Evolutionary conservation across 1,139 yeast genomes (phyloP), one percentile per base, ranked within the genome.

Genomic region (Yamadazyma diospyri): DNA sequence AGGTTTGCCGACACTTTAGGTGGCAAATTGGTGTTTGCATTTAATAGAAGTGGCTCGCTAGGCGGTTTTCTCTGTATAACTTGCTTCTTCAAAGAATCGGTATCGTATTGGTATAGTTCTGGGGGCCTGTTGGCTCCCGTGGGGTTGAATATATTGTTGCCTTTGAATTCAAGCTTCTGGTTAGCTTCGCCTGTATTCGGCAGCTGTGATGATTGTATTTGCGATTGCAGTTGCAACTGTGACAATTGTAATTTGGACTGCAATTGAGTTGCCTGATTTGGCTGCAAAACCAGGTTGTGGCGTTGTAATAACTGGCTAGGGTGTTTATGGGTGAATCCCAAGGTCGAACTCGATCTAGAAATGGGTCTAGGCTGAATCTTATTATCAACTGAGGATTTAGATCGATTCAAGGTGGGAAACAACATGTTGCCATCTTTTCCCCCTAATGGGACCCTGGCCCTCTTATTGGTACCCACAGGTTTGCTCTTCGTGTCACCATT

Each of bases 371-470:
- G 40, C 5, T 37, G 34, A 12, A 37, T 46, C 34, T 43, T 42
- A 13, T 39, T 37, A 15, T 44, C 47, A 19, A 61, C 38, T 13
- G 56, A 47, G 9, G 69, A 52, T 32, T 61, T 58, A 3, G 72
- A 64, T 37, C 70, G 50, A 32, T 51, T 58, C 38, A 66, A 51
- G 3, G 50, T 32, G 2, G 64, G 60, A n/a, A 51, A 33, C 21
- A 42, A 41, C 18, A 45, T 45, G 45, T 72, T 72, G 34, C 57
- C 64, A 45, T 68, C 71, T 43, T 72, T 72, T 2, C 76, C 76
- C 3, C 76, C 75, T 37, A 72, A 58, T 0, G 78, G 78, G 1
- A 71, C 57, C 42, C 78, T 51, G 6, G 27, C 27, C 5, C 33
- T 19, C 22, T 19, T 32, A 11, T 29, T 36, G 25, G 8, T 25